A percentile compares a stretch with the other conserved stretches of the same genome.
Conservation (phyloP, 169 alveolate species). For the Cryptosporidium sp. region DNA sequence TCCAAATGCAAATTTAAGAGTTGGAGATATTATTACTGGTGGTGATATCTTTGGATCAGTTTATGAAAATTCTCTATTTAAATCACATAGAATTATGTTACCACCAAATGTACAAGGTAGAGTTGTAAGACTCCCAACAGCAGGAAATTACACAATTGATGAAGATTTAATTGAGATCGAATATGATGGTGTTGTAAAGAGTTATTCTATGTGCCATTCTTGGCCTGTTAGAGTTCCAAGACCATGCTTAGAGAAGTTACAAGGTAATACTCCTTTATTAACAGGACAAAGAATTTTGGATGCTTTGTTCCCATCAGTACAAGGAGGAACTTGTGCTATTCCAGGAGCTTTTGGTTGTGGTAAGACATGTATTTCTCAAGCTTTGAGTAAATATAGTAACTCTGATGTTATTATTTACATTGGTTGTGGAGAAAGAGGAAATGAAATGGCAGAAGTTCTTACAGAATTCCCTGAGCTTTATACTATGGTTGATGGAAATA, state of each 20-base stretch:
- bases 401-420: constrained; percentile 96
- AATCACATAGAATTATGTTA: constrained; percentile 93
- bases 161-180: constrained; percentile 90
- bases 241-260: constrained; percentile 95
- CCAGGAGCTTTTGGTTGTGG: constrained; percentile 99
- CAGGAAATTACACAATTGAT: constrained; percentile 92
- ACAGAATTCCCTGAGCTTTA: constrained; percentile 98
- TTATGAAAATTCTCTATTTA: constrained; percentile 94
- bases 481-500: constrained; percentile 89
- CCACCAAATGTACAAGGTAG: constrained; percentile 97
- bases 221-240: constrained; percentile 99
- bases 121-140: constrained; percentile 93
- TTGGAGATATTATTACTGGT: constrained; percentile 95
- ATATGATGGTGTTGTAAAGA: constrained; percentile 90
- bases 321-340: constrained; percentile 99
- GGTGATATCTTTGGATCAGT: constrained; percentile 98
- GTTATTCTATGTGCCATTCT: constrained; percentile 93
- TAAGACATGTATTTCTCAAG: constrained; percentile 98
- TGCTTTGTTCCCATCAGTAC: constrained; percentile 96
- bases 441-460: constrained; percentile 99
- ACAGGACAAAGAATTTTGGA: constrained; percentile 99
- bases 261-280: constrained; percentile 94
- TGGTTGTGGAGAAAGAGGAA: constrained; percentile 99
- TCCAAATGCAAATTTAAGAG: constrained; percentile 88
- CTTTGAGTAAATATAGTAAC: constrained; percentile 97